Evolutionary conservation across 495 filamentous ascomycete species (phyloP), one percentile per base, ranked within the genome.

Genomic region (Trichocladium antarcticum): DNA sequence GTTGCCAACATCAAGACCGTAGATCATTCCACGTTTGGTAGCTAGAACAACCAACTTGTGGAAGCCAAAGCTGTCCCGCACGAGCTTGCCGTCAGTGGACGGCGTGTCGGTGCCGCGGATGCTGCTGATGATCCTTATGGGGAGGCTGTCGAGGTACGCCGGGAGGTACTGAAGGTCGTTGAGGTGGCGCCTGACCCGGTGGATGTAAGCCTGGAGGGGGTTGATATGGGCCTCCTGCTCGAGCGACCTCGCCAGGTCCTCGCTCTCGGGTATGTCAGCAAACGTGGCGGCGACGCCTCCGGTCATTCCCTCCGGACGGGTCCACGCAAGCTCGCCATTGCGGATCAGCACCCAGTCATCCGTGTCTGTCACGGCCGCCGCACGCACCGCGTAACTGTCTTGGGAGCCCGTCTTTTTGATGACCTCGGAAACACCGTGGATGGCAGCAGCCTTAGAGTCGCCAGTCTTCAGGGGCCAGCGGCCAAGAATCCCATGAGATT

Each of bases 211-310:
- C 36, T 75, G 72, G 15, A 81, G 56, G 10, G 87, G 67, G 57
- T 83, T 90, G 61, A 80, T 81, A 58, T 96, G 85, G 9, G 83
- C 84, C 65, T 99, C 92, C 7, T 82, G 78, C 50, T 94, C 80
- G 22, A 99, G 72, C 32, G 89, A 79, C 57, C 84, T 80, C 1
- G 78, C 89, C 36, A 96, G 68, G 21, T 79, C 75, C 59, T 90
- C 82, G 20, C 78, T 75, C 45, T 75, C 72, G 28, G 83, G 81
- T 24, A 82, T 73, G 40, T 89, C 85, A 5, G 81, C 87, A 75
- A 85, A 96, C 10, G 74, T 75, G 34, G 89, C 88, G 42, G 84
- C 83, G 29, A 85, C 70, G 14, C 78, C 79, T 42, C 83, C 81
- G 7, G 84, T 78, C 50, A 99, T 68, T 7, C 80, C 83, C 70